These are phyloP conservation scores for Mycena albidolilacea DNA, from an alignment of 768 basidiomycete species.

Conservation along the genomic window DNA sequence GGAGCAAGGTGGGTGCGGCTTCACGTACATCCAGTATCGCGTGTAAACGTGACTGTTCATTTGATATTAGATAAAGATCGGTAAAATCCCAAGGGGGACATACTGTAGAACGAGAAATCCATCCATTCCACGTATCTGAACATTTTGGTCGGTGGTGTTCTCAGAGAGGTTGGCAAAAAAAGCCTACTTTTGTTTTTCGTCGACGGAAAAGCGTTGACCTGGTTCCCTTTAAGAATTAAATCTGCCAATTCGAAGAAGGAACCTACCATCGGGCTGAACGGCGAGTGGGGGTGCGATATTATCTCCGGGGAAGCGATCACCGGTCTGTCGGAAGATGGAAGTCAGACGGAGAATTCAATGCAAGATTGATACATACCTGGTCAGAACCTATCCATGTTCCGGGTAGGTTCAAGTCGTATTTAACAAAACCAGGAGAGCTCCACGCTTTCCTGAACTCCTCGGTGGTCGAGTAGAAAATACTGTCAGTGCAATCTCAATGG, in stretches of 20 bases:
- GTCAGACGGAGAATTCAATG: neutral
- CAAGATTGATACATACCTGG: slow-evolving; percentile 23
- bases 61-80: slow-evolving; percentile 40
- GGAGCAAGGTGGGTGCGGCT: slow-evolving; percentile 50
- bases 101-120: slow-evolving; percentile 43
- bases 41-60: slow-evolving; percentile 59
- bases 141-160: neutral
- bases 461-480: slow-evolving; percentile 42
- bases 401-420: slow-evolving; percentile 38
- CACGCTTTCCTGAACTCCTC: slow-evolving; percentile 40
- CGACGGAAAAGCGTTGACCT: slow-evolving; percentile 39
- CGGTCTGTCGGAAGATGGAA: slow-evolving; percentile 14
- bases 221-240: neutral
- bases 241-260: neutral
- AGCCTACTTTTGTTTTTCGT: slow-evolving; percentile 32
- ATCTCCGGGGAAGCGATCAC: slow-evolving; percentile 24
- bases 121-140: slow-evolving; percentile 44
- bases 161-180: too few relatives aligned
- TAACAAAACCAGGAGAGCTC: slow-evolving; percentile 38
- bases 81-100: neutral
- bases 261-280: slow-evolving; percentile 39
- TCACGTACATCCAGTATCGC: slow-evolving; percentile 62
- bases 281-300: slow-evolving; percentile 36
- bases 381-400: slow-evolving; percentile 42
- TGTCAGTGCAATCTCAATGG: neutral